Evolutionary conservation across 352 stramenopile genomes (phyloP).

Genomic region (Pythium phragmitis): DNA sequence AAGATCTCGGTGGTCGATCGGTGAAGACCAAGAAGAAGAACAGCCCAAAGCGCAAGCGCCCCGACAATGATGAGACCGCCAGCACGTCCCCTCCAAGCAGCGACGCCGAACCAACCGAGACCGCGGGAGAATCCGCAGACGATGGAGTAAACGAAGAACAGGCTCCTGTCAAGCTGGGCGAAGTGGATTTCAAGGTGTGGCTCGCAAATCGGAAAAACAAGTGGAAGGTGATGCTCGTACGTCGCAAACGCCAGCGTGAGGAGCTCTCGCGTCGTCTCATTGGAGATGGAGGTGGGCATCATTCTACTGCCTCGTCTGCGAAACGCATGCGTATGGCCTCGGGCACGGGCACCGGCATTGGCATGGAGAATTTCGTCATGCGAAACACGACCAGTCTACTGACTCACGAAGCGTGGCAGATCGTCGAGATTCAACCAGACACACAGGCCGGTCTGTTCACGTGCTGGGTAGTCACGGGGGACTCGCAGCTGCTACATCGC

Average conservation of each 20-base stretch:
- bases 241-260: constrained; percentile 58
- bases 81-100: constrained; percentile 19
- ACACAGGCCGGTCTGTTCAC: constrained; percentile 82
- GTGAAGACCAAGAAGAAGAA: constrained; percentile 4
- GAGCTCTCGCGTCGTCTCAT: constrained; percentile 46
- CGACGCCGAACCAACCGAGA: constrained; percentile 20
- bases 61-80: constrained; percentile 8
- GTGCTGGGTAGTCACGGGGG: constrained; percentile 94
- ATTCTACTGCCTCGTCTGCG: background rate
- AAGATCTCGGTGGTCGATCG: constrained; percentile 42
- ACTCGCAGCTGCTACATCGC: constrained; percentile 69
- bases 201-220: constrained; percentile 69
- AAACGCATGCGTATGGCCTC: constrained; percentile 22
- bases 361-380: constrained; percentile 83
- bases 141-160: constrained; percentile 4
- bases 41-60: constrained; percentile 12
- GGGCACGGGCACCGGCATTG: constrained; percentile 38
- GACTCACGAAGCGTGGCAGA: constrained; percentile 72
- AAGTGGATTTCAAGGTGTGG: constrained; percentile 60
- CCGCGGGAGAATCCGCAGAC: constrained; percentile 26
- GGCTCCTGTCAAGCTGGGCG: constrained; percentile 47
- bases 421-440: constrained; percentile 82
- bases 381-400: constrained; percentile 48
- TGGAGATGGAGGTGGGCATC: constrained; percentile 30
- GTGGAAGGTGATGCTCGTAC: constrained; percentile 59